Conservation (phyloP, 805 yeast species). For the Kluyveromyces dobzhanskii region DNA sequence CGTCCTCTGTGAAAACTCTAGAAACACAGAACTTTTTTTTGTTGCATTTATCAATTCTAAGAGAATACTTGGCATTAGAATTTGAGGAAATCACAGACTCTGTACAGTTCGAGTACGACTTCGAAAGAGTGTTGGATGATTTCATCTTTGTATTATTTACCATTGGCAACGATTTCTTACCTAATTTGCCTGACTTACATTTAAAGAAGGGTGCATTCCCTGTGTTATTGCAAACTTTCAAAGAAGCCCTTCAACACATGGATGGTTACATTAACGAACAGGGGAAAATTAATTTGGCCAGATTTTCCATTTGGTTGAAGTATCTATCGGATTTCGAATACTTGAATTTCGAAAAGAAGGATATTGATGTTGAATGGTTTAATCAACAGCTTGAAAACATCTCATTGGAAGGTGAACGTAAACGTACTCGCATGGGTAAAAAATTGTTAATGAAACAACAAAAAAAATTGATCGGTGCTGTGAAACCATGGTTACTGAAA, state of each 20-base stretch:
- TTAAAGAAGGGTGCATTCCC: constrained; percentile 96
- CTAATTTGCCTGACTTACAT: constrained; percentile 89
- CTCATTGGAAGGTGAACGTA: constrained; percentile 62
- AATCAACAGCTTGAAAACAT: constrained; percentile 75
- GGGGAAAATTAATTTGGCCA: constrained; percentile 70
- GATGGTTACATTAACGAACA: constrained; percentile 81
- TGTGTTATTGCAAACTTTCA: constrained; percentile 80
- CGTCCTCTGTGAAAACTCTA: constrained; percentile 37
- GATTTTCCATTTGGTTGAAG: constrained; percentile 70
- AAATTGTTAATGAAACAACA: constrained; percentile 62
- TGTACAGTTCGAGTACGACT: constrained; percentile 60
- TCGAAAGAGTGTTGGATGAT: constrained; percentile 87
- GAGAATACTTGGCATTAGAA: constrained; percentile 88
- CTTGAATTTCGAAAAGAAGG: constrained; percentile 76
- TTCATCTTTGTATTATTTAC: constrained; percentile 87
- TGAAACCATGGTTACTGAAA: constrained; percentile 41
- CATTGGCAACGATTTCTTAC: constrained; percentile 96
- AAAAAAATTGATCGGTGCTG: constrained; percentile 55
- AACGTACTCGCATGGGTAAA: constrained; percentile 57
- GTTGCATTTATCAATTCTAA: constrained; percentile 74
- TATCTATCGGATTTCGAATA: constrained; percentile 72
- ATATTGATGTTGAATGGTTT: constrained; percentile 86
- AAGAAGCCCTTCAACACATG: constrained; percentile 58
- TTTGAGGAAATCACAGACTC: constrained; percentile 61
- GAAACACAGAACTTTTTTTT: constrained; percentile 75